Evolutionary conservation across 805 yeast species (phyloP), one percentile per base, ranked within the genome.

Genomic region (Metschnikowia proteae): DNA sequence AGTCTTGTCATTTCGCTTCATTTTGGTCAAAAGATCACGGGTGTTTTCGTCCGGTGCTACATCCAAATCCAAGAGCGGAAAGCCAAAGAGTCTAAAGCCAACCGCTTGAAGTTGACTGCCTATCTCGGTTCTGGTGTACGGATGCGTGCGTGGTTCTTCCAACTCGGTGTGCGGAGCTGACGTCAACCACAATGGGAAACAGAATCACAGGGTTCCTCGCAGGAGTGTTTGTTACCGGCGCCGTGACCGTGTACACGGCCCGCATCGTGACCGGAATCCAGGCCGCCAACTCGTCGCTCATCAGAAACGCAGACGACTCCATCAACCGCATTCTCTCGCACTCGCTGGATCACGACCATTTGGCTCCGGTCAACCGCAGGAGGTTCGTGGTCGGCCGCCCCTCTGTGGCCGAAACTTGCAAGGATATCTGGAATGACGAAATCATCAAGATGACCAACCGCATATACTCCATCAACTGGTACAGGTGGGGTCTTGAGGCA

Each of bases 351-450:
- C 60, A 71, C 5, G 67, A 74, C 46, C 75, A 76, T 29, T 61
- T 71, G 40, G 60, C 70, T 22, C 80, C 80, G 49, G 65, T 71
- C 49, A 68, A 75, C 28, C 61, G 61, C 30, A 61, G 62, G 29
- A 52, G 53, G 10, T 46, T 49, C 33, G 38, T 50, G 32, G 56
- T 59, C 27, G 49, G 52, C 23, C 74, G 86, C 29, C 65, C 71
- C 8, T 62, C 67, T 25, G 52, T 81, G 30, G 59, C 59, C 7
- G 90, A 88, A 63, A 83, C 90, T 0, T 71, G 79, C 51, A 85
- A 83, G 55, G 95, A 87, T 59, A 73, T 86, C 37, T 87, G 96
- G 96, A 84, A 87, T 60, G 82, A 79, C 39, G 91, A 86, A 61
- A 76, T 87, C 46, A 74, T 84, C 49, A 72, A 70, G 38, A 76